Base-by-base conservation (phyloP, 2,329 filamentous ascomycete species). In the Fusarium sp. region DNA sequence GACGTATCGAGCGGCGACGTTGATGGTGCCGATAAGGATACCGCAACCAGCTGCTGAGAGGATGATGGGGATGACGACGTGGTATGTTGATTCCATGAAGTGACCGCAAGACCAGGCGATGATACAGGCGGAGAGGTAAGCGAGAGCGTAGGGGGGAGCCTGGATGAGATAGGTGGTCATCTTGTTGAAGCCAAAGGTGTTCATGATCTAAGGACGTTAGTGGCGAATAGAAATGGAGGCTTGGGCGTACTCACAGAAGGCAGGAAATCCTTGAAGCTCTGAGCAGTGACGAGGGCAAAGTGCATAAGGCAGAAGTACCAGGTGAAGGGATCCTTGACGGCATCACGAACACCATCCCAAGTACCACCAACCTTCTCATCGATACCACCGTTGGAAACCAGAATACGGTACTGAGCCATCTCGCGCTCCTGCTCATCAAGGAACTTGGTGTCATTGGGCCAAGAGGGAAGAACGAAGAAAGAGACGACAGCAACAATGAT, bases 281-380 rank as follows among this genome's bases (percentile, higher is more conserved):
- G 78, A 5, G 83, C 84, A 10, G 85, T 80, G 22, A 87, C 84
- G 48, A 86, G 84, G 13, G 82, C 82, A 20, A 84, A 84, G 62
- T 85, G 83, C 71, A 84, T 83, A 14, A 75, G 65, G 12, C 79
- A 80, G 72, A 85, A 84, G 59, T 80, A 74, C 79, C 81, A 83
- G 1, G 82, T 83, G 62, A 84, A 84, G 1, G 83, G 82, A 55
- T 84, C 83, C 47, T 59, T 79, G 52, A 78, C 52, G 6, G 80
- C 81, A 24, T 78, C 71, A 60, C 79, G 79, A 18, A 84, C 68
- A 17, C 83, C 83, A 20, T 81, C 80, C 83, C 81, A 84, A 8
- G 79, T 81, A 10, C 82, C 82, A 41, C 84, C 80, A 8, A 79
- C 64, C 38, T 84, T 82, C 36, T 82, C 82, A 38, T 83, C 82